Base-by-base conservation (phyloP, 768 basidiomycete genomes). In the Auriscalpium orientale region DNA sequence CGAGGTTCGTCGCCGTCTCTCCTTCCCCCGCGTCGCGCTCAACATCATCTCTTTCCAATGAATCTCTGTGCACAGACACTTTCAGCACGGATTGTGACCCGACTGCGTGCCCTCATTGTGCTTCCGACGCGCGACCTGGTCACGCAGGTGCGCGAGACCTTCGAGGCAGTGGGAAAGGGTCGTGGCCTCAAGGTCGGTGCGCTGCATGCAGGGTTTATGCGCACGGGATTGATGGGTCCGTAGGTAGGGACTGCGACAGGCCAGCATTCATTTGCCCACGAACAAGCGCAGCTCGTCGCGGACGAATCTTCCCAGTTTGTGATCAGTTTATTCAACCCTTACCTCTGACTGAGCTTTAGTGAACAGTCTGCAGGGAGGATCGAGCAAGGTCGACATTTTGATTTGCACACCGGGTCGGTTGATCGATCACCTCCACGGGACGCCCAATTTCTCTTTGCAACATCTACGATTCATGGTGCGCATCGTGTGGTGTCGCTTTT, bases 341-440 rank as follows among this genome's bases (percentile, higher is more conserved):
- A 18, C 34, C 13, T 38, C 36, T 49, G 54, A 34, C 38, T 33
- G 12, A 15, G 15, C 28, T 46, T 38, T 35, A 36, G 40, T 51
- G n/a, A 37, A 38, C 55, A 93, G 90, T 22, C 68, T 92, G 35
- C 74, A 78, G 20, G 94, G 95, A 4, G 95, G 95, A 9, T 89
- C 87, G 2, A 95, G 91, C 69, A 92, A 85, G 69, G 80, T 98
- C 36, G 97, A 98, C 67, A 85, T 99, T 54, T 73, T 99, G 48
- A 89, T 99, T 56, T 97, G 92, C 58, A 99, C 97, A 0, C 97
- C 97, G 0, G 97, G 97, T 35, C 78, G 97, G 47, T 69, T 99
- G 48, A 97, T 98, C 34, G 97, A 99, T 66, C 97, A 98, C 68
- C 72, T 99, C 38, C 83, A 82, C 50, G 85, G 83, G 22, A 98